A percentile compares a stretch with the other conserved stretches of the same genome.
Conservation (phyloP, 2,329 filamentous ascomycete species). For the Sclerotinia nivalis region DNA sequence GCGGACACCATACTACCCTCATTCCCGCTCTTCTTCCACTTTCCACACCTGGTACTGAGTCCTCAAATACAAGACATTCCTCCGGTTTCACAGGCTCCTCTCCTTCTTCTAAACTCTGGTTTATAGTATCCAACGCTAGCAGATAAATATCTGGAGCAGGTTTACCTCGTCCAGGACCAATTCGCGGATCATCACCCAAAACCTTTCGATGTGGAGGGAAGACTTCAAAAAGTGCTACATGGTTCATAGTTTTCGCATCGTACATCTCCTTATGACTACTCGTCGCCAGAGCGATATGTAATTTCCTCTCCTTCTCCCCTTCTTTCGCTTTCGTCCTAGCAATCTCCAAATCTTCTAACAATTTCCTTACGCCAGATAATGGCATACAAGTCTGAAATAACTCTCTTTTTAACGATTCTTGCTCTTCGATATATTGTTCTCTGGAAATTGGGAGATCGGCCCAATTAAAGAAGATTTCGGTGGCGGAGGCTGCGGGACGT, state of each 20-base stretch:
- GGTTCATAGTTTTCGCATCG: slow-evolving; percentile 43
- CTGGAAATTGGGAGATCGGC: slow-evolving; percentile 76
- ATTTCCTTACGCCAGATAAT: slow-evolving; percentile 71
- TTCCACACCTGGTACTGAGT: slow-evolving; percentile 91
- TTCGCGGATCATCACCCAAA: slow-evolving; percentile 80
- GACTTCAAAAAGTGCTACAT: slow-evolving; percentile 60
- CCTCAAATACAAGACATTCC: slow-evolving; percentile 95
- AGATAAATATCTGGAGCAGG: slow-evolving; percentile 94
- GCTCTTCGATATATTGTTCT: slow-evolving; percentile 64
- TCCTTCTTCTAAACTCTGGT: slow-evolving; percentile 65
- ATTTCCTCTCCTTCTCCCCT: slow-evolving; percentile 42
- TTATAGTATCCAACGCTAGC: slow-evolving; percentile 81
- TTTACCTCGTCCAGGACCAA: slow-evolving; percentile 81
- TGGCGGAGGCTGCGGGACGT: slow-evolving; percentile 44
- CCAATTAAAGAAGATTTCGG: slow-evolving; percentile 73
- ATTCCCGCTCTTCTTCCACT: slow-evolving; percentile 88
- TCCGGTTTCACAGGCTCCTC: slow-evolving; percentile 70
- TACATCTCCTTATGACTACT: slow-evolving; percentile 56
- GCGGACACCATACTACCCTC: slow-evolving; percentile 91
- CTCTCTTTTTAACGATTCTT: slow-evolving; percentile 63
- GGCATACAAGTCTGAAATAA: slow-evolving; percentile 75
- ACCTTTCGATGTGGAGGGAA: slow-evolving; percentile 74
- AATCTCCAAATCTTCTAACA: slow-evolving; percentile 60
- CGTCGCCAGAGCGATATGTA: slow-evolving; percentile 81
- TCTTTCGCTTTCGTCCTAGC: slow-evolving; percentile 29